phyloP scores from a whole-genome alignment of 495 filamentous ascomycete species.

The Penicillium bialowiezense region DNA sequence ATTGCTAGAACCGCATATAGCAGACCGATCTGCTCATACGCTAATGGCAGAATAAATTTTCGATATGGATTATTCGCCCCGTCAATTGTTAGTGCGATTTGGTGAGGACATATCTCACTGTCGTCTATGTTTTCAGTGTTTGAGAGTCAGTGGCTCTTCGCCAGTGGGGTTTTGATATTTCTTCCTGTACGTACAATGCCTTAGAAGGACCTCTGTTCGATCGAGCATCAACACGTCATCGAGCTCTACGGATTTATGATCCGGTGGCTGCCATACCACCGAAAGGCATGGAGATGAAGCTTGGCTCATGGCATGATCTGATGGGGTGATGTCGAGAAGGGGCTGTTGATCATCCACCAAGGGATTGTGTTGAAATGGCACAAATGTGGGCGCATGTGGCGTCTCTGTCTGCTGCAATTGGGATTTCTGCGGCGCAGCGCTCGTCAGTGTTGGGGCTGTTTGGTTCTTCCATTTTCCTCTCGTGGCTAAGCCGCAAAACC shows the following conservation, averaged over 20 bases:
- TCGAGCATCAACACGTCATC: conserved; percentile 8
- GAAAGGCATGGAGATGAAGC: no score
- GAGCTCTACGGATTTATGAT: not conserved
- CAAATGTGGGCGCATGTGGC: no score
- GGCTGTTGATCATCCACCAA: no score
- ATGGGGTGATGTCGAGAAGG: not conserved
- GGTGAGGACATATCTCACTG: conserved; percentile 34
- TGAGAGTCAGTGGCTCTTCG: no score
- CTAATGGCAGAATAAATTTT: conserved; percentile 33
- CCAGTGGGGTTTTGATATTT: no score
- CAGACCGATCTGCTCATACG: conserved; percentile 33
- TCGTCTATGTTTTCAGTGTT: no score
- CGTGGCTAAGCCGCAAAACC: conserved; percentile 38
- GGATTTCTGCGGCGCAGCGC: no score
- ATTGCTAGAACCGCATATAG: conserved; percentile 35
- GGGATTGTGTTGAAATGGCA: no score
- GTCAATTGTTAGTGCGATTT: conserved; percentile 29
- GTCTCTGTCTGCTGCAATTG: no score
- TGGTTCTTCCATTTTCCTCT: conserved; percentile 36
- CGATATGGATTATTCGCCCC: conserved; percentile 35
- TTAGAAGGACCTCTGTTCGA: conserved; percentile 14
- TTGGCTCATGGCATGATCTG: not conserved
- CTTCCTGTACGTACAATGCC: conserved; percentile 28
- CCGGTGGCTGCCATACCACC: no score
- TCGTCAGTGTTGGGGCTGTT: not conserved